These are phyloP conservation scores for Phytophthora cryptogea DNA, from an alignment of 352 stramenopile species.

Conservation along the genomic window DNA sequence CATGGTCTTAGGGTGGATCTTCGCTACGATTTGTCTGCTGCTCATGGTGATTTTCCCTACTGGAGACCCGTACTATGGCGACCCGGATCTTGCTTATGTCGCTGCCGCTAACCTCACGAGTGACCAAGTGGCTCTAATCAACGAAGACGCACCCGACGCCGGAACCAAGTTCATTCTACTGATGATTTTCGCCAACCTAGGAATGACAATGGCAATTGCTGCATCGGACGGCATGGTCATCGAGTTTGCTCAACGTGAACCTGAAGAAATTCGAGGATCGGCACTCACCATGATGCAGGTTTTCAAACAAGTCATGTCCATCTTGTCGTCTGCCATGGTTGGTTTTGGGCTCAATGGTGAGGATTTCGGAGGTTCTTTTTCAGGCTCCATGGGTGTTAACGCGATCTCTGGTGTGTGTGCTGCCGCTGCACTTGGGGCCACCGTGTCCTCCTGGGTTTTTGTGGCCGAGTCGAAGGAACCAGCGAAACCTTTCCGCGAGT, in stretches of 20 bases:
- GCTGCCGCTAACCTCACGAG: constrained; percentile 30
- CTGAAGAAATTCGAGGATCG: constrained; percentile 43
- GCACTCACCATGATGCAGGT: constrained; percentile 51
- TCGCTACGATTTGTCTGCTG: constrained; percentile 38
- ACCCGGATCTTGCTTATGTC: constrained; percentile 34
- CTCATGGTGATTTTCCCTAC: constrained; percentile 38
- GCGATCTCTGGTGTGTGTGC: constrained; percentile 43
- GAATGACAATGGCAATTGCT: constrained; percentile 50
- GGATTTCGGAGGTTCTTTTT: constrained; percentile 55
- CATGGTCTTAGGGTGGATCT: constrained; percentile 68
- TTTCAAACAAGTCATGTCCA: constrained; percentile 40
- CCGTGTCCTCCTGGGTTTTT: constrained; percentile 45
- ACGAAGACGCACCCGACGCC: constrained; percentile 42
- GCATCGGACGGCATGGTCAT: constrained; percentile 53
- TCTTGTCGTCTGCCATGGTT: constrained; percentile 54
- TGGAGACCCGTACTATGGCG: constrained; percentile 41
- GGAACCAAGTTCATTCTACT: constrained; percentile 60
- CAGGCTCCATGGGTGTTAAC: constrained; percentile 48
- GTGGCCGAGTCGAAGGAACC: constrained; percentile 40
- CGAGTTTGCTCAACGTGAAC: constrained; percentile 62
- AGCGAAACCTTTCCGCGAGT: constrained; percentile 18
- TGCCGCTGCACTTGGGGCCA: constrained; percentile 27
- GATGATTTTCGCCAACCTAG: constrained; percentile 59
- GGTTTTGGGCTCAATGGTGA: constrained; percentile 56
- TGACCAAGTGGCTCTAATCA: constrained; percentile 42